Percentiles rank a stretch among this genome's conserved stretches.
Evolutionary conservation across 139 green algal species (phyloP).

Genomic region (Closterium sp.): DNA sequence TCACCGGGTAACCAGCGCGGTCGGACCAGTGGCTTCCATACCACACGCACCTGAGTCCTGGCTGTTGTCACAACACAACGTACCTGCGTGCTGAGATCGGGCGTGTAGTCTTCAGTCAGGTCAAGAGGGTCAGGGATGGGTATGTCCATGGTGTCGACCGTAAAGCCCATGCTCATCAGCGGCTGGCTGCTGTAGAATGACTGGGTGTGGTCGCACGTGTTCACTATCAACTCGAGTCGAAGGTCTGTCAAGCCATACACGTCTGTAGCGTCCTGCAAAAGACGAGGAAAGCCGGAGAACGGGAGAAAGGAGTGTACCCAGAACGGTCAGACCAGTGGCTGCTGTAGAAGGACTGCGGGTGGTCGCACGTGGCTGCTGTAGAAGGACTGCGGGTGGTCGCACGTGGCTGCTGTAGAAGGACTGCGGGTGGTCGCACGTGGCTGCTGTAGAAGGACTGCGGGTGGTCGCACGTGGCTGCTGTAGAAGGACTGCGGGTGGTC

Average conservation of each 20-base stretch:
- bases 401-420: too few species aligned
- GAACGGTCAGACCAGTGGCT: neutral
- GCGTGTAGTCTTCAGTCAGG: slow-evolving; percentile 14
- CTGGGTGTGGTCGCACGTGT: slow-evolving; percentile 30
- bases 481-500: too few species aligned
- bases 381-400: too few species aligned
- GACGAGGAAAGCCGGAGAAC: too few species aligned
- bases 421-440: too few species aligned
- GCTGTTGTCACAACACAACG: too few species aligned
- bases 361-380: too few species aligned
- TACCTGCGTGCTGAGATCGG: neutral
- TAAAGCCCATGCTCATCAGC: slow-evolving; percentile 8
- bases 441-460: too few species aligned
- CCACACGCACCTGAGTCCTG: too few species aligned
- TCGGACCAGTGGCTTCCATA: neutral
- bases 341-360: too few species aligned
- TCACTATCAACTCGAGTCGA: slow-evolving; percentile 22
- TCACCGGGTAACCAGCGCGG: slow-evolving; percentile 15
- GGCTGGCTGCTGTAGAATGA: slow-evolving; percentile 26
- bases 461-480: too few species aligned
- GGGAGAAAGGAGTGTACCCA: slow-evolving; percentile 1
- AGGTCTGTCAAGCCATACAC: slow-evolving; percentile 12
- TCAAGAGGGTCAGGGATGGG: slow-evolving; percentile 25
- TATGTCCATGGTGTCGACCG: slow-evolving; percentile 23
- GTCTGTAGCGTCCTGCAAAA: slow-evolving; percentile 19